Evolutionary conservation across 306 rosid species (phyloP), one percentile per base, ranked within the genome.

Genomic region (Biancaea sappan): DNA sequence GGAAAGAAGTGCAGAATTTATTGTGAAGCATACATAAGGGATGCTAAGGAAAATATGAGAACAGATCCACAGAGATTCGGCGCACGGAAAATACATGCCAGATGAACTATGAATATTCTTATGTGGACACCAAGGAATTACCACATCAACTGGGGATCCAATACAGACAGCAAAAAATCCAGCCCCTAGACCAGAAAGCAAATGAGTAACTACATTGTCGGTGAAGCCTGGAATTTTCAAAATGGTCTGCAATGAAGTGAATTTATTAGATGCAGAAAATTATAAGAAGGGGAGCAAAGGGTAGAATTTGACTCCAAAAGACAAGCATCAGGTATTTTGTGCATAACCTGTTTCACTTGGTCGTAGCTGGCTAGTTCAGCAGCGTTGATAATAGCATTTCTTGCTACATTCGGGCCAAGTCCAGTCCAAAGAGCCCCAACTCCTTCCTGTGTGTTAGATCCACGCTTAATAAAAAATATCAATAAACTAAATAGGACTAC

Each of bases 111-210:
- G 16, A 2, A 50, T 50, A n/a, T 52, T 73, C 32, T 51, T 25
- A 60, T 29, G 57, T 51, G 41, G 62, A 44, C 35, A 28, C 12
- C 28, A 32, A 14, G 6, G 61, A 59, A 43, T 90, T 91, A 94
- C 98, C 98, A 94, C 98, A 61, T 94, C 98, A 9, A 94, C 98
- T 0, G 98, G 98, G 47, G 98, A 94, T 46, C 98, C 98, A 87
- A 94, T 82, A 66, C 97, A 94, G 73, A 94, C 98, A 44, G 98
- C 98, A 24, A 94, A 81, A 72, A 94, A 91, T 40, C 98, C 98
- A 3, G 98, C 98, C 76, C 98, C 98, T 1, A 94, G 88, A 79
- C 97, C 98, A 57, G 98, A 50, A 81, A 94, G 75, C 57, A 94
- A 93, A 83, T 94, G 98, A 75, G 98, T 94, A 34, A 88, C 74